phyloP scores from a whole-genome alignment of 768 basidiomycete species.

The Boletus fagicola region DNA sequence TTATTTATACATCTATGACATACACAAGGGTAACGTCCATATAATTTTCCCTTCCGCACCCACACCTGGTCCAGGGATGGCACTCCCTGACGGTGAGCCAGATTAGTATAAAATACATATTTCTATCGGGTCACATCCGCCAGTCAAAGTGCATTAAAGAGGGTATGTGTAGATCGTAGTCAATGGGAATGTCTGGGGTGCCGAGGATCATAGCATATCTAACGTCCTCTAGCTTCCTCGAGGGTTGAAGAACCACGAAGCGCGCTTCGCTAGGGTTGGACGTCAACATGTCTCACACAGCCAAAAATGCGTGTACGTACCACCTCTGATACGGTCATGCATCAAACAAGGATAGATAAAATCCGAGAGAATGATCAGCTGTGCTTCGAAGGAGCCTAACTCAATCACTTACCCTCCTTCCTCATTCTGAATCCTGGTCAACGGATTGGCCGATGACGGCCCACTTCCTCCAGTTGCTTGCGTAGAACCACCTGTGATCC shows the following conservation, averaged over 20 bases:
- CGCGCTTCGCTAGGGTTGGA: conserved; percentile 69
- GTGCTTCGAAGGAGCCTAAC: conserved; percentile 12
- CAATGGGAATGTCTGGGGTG: conserved; percentile 11
- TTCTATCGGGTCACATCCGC: conserved; percentile 12
- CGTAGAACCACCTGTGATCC: conserved; percentile 38
- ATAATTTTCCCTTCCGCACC: conserved; percentile 22
- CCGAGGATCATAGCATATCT: conserved; percentile 14
- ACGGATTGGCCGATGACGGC: conserved; percentile 57
- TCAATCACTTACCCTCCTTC: conserved; percentile 59
- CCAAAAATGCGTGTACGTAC: conserved; percentile 27
- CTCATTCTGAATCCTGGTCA: conserved; percentile 76
- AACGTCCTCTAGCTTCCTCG: conserved; percentile 46
- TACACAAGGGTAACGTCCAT: conserved; percentile 22
- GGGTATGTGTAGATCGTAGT: conserved; percentile 32
- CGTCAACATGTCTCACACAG: conserved; percentile 25
- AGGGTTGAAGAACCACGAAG: conserved; percentile 92
- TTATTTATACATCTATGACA: conserved; percentile 21
- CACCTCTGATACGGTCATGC: conserved; percentile 31
- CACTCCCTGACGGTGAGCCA: conserved; percentile 16
- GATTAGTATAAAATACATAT: conserved; percentile 30
- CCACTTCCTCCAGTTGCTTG: conserved; percentile 42
- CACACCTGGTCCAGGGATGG: conserved; percentile 29
- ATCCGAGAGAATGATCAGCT: conserved; percentile 20
- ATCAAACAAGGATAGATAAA: conserved; percentile 13
- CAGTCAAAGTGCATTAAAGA: conserved; percentile 24